phyloP scores from a whole-genome alignment of 2,329 filamentous ascomycete species.

The Alternaria sp. region DNA sequence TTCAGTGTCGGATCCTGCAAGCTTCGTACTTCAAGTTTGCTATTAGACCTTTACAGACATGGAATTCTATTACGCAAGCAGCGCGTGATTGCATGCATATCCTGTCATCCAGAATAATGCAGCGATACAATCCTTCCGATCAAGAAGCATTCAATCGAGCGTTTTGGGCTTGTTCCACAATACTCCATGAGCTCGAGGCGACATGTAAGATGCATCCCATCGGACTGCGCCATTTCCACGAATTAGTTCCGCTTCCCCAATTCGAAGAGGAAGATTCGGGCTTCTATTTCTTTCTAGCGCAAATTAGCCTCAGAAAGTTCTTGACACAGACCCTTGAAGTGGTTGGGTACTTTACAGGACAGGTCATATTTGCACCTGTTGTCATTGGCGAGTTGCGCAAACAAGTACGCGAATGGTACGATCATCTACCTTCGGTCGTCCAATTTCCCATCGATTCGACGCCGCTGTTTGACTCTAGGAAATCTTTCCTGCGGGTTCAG shows the following conservation, averaged over 20 bases:
- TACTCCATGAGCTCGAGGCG: slow-evolving; percentile 37
- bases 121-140: slow-evolving; percentile 26
- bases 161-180: slow-evolving; percentile 39
- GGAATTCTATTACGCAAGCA: slow-evolving; percentile 37
- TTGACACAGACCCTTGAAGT: slow-evolving; percentile 38
- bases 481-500: slow-evolving; percentile 38
- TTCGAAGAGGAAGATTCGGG: slow-evolving; percentile 38
- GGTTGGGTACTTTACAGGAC: slow-evolving; percentile 37
- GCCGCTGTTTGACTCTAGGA: slow-evolving; percentile 38
- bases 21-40: slow-evolving; percentile 40
- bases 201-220: slow-evolving; percentile 42
- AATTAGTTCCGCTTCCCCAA: slow-evolving; percentile 38
- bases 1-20: slow-evolving; percentile 39
- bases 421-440: slow-evolving; percentile 34
- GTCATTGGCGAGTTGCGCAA: slow-evolving; percentile 35
- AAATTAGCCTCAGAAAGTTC: slow-evolving; percentile 39
- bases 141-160: slow-evolving; percentile 37
- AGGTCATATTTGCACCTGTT: slow-evolving; percentile 38
- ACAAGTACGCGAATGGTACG: slow-evolving; percentile 38
- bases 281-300: slow-evolving; percentile 39
- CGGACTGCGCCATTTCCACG: slow-evolving; percentile 39
- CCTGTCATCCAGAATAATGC: slow-evolving; percentile 25
- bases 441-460: slow-evolving; percentile 34
- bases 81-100: slow-evolving; percentile 31
- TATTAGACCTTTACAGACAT: slow-evolving; percentile 34